Evolutionary conservation across 306 rosid genomes (phyloP).

Genomic region (Lagenaria siceraria): DNA sequence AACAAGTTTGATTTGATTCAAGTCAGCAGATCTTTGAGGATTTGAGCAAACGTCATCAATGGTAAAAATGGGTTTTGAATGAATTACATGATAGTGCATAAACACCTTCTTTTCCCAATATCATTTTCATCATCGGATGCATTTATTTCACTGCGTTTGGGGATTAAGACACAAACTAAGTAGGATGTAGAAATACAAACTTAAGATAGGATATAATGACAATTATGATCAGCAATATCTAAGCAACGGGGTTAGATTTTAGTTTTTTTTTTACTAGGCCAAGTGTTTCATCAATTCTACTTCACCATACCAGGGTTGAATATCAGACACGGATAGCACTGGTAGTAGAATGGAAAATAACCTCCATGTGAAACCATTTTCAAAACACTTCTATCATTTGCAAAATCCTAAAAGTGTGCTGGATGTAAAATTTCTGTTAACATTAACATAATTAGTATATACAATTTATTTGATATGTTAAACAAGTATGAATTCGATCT

Average conservation of each 20-base stretch:
- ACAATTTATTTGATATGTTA: neutral
- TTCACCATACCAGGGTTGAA: neutral
- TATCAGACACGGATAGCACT: neutral
- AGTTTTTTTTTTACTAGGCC: neutral
- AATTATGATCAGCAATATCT: neutral
- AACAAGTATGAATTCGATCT: neutral
- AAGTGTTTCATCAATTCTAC: neutral
- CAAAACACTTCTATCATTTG: neutral
- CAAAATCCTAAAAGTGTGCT: neutral
- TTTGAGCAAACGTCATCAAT: slow-evolving; percentile 22
- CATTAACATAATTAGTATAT: neutral
- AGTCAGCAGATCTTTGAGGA: slow-evolving; percentile 12
- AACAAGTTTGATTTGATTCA: neutral
- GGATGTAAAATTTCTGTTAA: neutral
- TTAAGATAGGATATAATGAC: neutral
- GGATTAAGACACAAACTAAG: neutral
- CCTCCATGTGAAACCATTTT: neutral
- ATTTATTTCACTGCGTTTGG: slow-evolving; percentile 55
- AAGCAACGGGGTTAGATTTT: neutral
- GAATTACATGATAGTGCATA: slow-evolving; percentile 70
- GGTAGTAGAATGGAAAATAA: neutral
- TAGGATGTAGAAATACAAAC: neutral
- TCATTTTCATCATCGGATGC: slow-evolving; percentile 78
- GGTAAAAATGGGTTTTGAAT: slow-evolving; percentile 19
- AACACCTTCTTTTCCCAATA: slow-evolving; percentile 64